A percentile compares a stretch with the other conserved stretches of the same genome.
Conservation (phyloP, 1,284 basidiomycete species). For the Ganoderma leucocontextum region DNA sequence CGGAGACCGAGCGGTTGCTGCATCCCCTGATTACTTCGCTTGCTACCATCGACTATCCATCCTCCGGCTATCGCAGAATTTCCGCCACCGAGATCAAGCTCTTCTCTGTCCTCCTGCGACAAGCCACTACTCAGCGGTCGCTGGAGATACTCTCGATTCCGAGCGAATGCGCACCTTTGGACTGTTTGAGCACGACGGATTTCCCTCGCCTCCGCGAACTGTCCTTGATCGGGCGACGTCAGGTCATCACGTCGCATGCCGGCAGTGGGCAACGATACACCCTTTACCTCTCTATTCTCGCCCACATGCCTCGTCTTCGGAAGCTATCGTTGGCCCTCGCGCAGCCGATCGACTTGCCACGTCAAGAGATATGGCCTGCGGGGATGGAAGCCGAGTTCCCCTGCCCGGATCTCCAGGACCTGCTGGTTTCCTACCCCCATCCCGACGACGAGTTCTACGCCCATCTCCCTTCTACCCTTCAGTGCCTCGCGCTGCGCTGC, state of each 20-base stretch:
- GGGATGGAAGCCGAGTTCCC: neutral
- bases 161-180: neutral
- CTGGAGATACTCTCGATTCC: neutral
- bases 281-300: neutral
- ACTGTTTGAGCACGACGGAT: neutral
- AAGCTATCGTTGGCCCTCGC: neutral
- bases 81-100: neutral
- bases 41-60: neutral
- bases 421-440: conserved; percentile 12
- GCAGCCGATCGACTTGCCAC: neutral
- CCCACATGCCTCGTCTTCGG: neutral
- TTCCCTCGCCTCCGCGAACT: conserved; percentile 2
- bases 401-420: neutral
- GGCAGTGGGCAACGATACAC: neutral
- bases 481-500: conserved; percentile 5
- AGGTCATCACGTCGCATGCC: neutral
- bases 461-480: conserved; percentile 1
- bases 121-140: neutral
- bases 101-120: neutral
- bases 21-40: neutral
- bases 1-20: neutral
- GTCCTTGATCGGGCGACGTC: neutral
- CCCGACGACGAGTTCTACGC: conserved; percentile 12
- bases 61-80: neutral
- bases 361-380: neutral